Evolutionary conservation across 352 stramenopile species (phyloP).

Genomic region (Plasmopara muralis): DNA sequence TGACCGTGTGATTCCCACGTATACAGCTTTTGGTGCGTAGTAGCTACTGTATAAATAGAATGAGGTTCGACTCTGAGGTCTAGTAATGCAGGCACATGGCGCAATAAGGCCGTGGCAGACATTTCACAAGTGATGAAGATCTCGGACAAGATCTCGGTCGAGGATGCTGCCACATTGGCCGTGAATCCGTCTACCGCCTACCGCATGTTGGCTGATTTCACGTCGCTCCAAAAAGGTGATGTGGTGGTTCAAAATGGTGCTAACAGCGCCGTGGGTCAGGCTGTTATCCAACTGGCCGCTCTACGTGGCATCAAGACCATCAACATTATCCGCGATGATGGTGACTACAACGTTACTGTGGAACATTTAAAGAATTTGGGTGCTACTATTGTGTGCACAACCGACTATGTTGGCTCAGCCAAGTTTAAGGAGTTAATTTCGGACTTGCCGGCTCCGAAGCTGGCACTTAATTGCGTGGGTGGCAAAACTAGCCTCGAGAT

Average conservation of each 20-base stretch:
- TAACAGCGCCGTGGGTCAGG: slow-evolving; percentile 82
- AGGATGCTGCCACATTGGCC: slow-evolving; percentile 74
- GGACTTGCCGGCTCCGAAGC: slow-evolving; percentile 78
- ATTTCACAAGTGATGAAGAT: slow-evolving; percentile 64
- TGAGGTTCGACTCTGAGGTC: too few relatives aligned
- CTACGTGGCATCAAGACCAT: slow-evolving; percentile 86
- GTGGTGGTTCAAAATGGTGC: slow-evolving; percentile 88
- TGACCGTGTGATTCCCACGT: slow-evolving; percentile 77
- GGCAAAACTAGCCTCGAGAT: slow-evolving; percentile 64
- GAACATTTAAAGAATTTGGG: slow-evolving; percentile 76
- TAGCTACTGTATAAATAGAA: too few relatives aligned
- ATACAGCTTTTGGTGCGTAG: slow-evolving; percentile 46
- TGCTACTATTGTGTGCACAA: slow-evolving; percentile 63
- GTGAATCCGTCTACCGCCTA: slow-evolving; percentile 85
- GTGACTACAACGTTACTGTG: slow-evolving; percentile 69
- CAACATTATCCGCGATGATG: slow-evolving; percentile 84
- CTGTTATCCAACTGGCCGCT: slow-evolving; percentile 84
- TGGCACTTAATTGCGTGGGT: slow-evolving; percentile 78
- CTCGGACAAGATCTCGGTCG: slow-evolving; percentile 78
- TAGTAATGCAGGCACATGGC: slow-evolving; percentile 45
- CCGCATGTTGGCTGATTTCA: slow-evolving; percentile 83
- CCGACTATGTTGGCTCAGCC: slow-evolving; percentile 68
- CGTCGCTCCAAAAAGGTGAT: slow-evolving; percentile 66
- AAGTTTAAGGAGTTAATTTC: slow-evolving; percentile 80
- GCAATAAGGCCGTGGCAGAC: slow-evolving; percentile 56